Base-by-base conservation (phyloP, 257 asterid genomes). In the Solanum ahanhuiri region DNA sequence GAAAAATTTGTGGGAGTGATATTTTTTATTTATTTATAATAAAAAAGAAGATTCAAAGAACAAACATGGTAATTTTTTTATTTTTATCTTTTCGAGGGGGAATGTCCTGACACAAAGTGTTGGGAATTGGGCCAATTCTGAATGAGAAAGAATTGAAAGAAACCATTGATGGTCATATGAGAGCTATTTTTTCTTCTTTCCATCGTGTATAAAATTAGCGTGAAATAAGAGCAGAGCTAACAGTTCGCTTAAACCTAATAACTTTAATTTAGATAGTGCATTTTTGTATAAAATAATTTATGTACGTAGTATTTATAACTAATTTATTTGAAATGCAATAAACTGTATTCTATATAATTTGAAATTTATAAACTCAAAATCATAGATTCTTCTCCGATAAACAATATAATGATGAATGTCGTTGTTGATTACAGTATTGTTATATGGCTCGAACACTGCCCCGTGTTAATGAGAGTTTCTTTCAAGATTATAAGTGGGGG, bases 151-250 rank as follows among this genome's bases (percentile, higher is more conserved):
- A 77, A 72, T 84, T 60, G 41, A 43, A 87, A 87, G 88, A 89
- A 67, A 85, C 69, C 86, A 83, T 86, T 22, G 90, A 91, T 84
- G 89, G 85, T 33, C 87, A 89, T 86, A 88, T 63, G 20, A 72
- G 86, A 86, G 87, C 60, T 66, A 79, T 48, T 34, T 35, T 33
- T 33, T 83, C 7, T 41, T 31, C 15, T 28, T 2, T 81, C 33
- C 33, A 25, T 81, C 2, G 67, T 8, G n/a, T 54, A 41, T 41
- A 41, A 17, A 23, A 63, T 43, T 81, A 51, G 25, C 25, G 63
- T 41, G 48, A 41, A 41, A 41, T 41, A 41, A 41, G 14, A 39
- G 45, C 1, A 1, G 12, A 41, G 48, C 12, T 12, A 48, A 5
- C 8, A 8, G 3, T 63, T 63, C 3, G 3, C 2, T 12, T 12